phyloP scores from a whole-genome alignment of 768 basidiomycete species.

The Naematelia encephala region DNA sequence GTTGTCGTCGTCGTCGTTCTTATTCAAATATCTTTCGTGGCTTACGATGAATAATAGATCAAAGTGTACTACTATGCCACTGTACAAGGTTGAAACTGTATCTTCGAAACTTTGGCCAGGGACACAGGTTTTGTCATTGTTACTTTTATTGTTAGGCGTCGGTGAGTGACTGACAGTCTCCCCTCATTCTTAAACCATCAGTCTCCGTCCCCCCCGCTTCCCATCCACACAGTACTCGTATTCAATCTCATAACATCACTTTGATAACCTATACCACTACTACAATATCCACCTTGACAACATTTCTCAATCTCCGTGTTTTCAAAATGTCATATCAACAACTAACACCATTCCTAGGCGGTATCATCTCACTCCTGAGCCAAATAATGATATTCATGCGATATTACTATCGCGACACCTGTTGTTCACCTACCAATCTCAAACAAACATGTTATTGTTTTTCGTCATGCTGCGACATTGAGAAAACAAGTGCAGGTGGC shows the following conservation, averaged over 20 bases:
- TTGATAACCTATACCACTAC: too few relatives aligned
- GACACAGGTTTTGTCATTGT: not conserved
- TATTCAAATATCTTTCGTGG: too few relatives aligned
- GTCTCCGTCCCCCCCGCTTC: slow-evolving; percentile 1
- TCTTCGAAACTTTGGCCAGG: not conserved
- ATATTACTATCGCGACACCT: not conserved
- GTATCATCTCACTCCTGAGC: not conserved
- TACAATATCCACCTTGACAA: too few relatives aligned
- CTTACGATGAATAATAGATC: too few relatives aligned
- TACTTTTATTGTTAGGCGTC: not conserved
- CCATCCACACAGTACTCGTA: not conserved
- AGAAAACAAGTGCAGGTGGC: too few relatives aligned
- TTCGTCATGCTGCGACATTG: not conserved
- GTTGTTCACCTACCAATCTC: not conserved
- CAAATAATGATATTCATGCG: not conserved
- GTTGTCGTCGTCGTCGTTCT: too few relatives aligned
- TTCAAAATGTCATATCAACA: too few relatives aligned
- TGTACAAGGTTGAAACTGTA: not conserved
- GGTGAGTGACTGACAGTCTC: slow-evolving; percentile 4
- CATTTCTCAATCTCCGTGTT: too few relatives aligned
- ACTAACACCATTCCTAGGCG: not conserved
- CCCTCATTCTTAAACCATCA: too few relatives aligned
- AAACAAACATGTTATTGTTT: not conserved
- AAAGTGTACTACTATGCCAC: not conserved
- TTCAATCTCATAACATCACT: too few relatives aligned